A percentile compares a stretch with the other conserved stretches of the same genome.
Evolutionary conservation across 495 filamentous ascomycete species (phyloP).

Genomic region (Jackrogersella minutella): DNA sequence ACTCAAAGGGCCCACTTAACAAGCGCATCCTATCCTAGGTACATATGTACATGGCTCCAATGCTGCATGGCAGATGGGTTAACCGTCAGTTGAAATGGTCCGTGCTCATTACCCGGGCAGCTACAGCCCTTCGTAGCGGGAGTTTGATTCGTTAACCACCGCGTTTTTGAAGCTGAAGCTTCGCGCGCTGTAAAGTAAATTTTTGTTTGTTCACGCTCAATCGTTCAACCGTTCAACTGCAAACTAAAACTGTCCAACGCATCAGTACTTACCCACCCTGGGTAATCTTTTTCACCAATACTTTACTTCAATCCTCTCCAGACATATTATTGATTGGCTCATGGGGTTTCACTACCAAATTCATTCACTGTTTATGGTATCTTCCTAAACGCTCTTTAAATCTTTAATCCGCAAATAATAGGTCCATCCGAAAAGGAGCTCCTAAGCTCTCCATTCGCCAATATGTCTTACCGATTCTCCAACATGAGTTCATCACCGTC

Average conservation of each 20-base stretch:
- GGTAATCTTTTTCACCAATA: no score
- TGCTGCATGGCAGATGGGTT: no score
- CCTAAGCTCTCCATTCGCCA: slow-evolving; percentile 4
- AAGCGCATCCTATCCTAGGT: no score
- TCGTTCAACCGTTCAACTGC: background rate
- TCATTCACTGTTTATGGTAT: slow-evolving; percentile 18
- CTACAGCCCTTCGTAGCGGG: background rate
- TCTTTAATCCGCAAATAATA: slow-evolving; percentile 37
- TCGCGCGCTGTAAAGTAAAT: slow-evolving; percentile 27
- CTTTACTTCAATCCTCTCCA: no score
- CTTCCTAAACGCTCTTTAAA: slow-evolving; percentile 18
- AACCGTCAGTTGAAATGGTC: slow-evolving; percentile 1
- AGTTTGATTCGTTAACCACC: slow-evolving; percentile 31
- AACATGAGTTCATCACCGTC: slow-evolving; percentile 46
- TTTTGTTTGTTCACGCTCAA: slow-evolving; percentile 11
- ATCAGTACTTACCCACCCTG: background rate
- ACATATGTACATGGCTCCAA: no score
- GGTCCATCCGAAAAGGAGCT: slow-evolving; percentile 35
- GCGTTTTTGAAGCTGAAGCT: slow-evolving; percentile 36
- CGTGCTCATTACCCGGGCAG: slow-evolving; percentile 4
- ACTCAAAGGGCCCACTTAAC: no score
- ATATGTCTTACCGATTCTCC: slow-evolving; percentile 48
- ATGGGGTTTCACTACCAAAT: slow-evolving; percentile 1
- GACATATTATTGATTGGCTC: background rate
- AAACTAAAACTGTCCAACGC: background rate